Conservation (phyloP, 1,284 basidiomycete species). For the Sanghuangporus weigelae region DNA sequence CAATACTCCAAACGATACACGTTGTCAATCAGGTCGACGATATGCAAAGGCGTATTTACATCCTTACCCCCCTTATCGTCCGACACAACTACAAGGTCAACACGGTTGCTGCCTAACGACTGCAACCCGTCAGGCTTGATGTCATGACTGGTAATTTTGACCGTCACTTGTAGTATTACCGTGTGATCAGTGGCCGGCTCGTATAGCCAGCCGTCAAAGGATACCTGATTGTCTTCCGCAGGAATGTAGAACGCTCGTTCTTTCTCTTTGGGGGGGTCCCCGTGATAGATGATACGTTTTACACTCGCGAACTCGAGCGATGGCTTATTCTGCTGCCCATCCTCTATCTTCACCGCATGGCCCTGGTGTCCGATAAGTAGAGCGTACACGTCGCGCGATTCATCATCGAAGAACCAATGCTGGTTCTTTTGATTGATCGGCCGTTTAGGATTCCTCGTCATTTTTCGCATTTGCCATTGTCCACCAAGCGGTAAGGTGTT, state of each 20-base stretch:
- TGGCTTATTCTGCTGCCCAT: neutral
- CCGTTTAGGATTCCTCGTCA: neutral
- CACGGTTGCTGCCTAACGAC: neutral
- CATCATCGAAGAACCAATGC: neutral
- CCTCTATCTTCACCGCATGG: neutral
- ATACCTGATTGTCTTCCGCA: neutral
- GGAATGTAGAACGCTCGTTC: neutral
- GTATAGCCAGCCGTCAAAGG: neutral
- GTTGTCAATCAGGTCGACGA: neutral
- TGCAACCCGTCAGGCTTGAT: neutral
- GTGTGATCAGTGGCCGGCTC: neutral
- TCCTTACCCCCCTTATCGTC: neutral
- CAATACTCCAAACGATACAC: slow-evolving; percentile 1
- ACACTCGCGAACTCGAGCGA: neutral
- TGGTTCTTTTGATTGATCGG: neutral
- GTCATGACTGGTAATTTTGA: neutral
- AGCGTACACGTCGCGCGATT: neutral
- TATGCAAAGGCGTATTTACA: neutral
- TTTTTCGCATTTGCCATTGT: neutral
- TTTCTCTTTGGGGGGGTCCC: neutral
- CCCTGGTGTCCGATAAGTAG: neutral
- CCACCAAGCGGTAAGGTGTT: neutral
- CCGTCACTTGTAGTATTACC: neutral
- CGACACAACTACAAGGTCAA: neutral
- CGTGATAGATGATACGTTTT: neutral